These are phyloP conservation scores for Pachysandra terminalis DNA, from an alignment of 164 flowering plant genomes.

Conservation along the genomic window DNA sequence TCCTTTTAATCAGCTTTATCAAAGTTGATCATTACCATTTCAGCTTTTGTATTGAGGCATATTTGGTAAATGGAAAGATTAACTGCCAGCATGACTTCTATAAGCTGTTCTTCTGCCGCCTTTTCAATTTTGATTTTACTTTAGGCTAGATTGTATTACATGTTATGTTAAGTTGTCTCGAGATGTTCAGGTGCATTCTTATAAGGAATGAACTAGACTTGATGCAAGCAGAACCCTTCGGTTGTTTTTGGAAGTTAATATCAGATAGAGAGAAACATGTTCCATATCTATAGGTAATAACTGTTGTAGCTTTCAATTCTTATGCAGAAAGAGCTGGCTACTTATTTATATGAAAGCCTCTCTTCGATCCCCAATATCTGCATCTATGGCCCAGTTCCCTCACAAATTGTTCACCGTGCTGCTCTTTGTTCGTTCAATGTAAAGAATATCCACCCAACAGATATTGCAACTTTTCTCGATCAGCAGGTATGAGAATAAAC, in stretches of 20 bases:
- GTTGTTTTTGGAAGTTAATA: background rate
- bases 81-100: background rate
- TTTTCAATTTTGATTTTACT: too few species aligned
- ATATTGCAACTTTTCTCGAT: constrained; percentile 88
- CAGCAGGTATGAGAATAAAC: constrained; percentile 59
- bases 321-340: constrained; percentile 60
- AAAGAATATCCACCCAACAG: constrained; percentile 82
- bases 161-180: background rate
- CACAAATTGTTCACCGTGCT: constrained; percentile 50
- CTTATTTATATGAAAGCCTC: constrained; percentile 66
- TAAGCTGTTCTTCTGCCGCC: background rate
- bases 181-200: background rate
- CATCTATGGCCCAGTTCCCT: constrained; percentile 85
- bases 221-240: background rate
- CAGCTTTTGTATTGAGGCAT: background rate
- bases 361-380: constrained; percentile 47
- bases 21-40: background rate
- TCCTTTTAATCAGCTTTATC: too few species aligned
- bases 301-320: background rate
- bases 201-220: background rate
- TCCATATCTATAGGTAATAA: background rate
- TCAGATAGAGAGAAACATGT: background rate
- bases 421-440: constrained; percentile 93
- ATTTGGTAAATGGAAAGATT: background rate
- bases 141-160: background rate